These are phyloP conservation scores for Apiospora saccharicola DNA, from an alignment of 2,329 filamentous ascomycete species.

Conservation along the genomic window DNA sequence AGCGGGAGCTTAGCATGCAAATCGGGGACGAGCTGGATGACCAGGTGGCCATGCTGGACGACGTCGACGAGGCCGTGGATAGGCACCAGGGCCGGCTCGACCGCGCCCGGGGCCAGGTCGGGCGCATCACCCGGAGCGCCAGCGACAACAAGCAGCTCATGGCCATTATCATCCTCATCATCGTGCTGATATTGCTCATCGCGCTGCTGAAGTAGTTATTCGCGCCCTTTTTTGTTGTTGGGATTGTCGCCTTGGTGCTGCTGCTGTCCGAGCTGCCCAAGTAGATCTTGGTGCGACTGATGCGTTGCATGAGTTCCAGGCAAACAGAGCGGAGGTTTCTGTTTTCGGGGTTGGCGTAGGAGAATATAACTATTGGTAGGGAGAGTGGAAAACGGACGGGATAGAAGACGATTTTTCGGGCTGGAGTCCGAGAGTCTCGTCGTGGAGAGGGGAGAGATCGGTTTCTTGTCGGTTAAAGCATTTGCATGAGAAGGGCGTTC, in stretches of 20 bases:
- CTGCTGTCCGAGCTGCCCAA: background rate
- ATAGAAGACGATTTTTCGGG: background rate
- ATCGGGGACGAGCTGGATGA: conserved; percentile 95
- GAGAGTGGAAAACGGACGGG: background rate
- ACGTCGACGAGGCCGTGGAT: conserved; percentile 84
- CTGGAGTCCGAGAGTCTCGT: background rate
- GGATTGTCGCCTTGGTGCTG: background rate
- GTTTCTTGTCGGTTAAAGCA: background rate
- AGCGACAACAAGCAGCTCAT: conserved; percentile 89
- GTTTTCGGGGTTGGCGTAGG: background rate
- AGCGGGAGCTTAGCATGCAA: conserved; percentile 91
- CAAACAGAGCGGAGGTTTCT: background rate
- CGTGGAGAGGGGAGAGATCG: background rate
- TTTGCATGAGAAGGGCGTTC: conserved; percentile 7
- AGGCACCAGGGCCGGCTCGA: conserved; percentile 80
- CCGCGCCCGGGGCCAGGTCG: conserved; percentile 75
- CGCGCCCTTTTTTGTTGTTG: background rate
- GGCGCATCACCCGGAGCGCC: conserved; percentile 75
- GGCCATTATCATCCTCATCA: conserved; percentile 80
- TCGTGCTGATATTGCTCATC: conserved; percentile 83
- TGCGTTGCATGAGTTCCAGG: background rate
- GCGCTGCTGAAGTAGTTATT: conserved; percentile 69
- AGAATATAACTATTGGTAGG: background rate
- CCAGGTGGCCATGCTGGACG: conserved; percentile 88
- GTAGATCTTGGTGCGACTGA: background rate